Evolutionary conservation across 306 rosid genomes (phyloP).

Genomic region (Delonix regia): DNA sequence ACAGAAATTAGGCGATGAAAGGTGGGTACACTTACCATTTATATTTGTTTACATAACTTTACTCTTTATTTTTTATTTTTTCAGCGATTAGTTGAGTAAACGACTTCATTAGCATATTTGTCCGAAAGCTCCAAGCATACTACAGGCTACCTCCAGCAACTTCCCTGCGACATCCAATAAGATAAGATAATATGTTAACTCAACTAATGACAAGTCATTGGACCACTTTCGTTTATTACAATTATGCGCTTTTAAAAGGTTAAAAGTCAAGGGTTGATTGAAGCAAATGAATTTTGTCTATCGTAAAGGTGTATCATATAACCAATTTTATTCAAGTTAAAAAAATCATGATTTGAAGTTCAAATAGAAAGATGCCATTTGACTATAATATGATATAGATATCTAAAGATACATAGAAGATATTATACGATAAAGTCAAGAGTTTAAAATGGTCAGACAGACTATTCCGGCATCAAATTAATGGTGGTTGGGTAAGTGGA

Average conservation of each 20-base stretch:
- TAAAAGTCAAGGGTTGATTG: conserved; percentile 2
- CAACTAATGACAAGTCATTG: conserved; percentile 37
- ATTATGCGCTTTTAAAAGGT: not conserved
- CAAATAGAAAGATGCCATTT: conserved; percentile 1
- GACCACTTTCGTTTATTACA: conserved; percentile 1
- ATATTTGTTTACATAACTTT: conserved; percentile 47
- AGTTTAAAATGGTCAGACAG: conserved; percentile 29
- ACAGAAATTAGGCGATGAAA: conserved; percentile 5
- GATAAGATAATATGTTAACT: conserved; percentile 44
- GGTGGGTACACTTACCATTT: conserved; percentile 58
- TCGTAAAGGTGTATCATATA: not conserved
- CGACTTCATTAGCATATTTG: conserved; percentile 41
- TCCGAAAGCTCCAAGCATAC: conserved; percentile 63
- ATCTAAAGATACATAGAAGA: not conserved
- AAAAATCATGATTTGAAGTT: conserved; percentile 2
- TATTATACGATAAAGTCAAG: conserved; percentile 23
- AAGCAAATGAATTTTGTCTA: conserved; percentile 9
- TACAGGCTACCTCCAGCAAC: conserved; percentile 67
- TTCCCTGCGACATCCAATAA: conserved; percentile 61
- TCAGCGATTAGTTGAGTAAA: conserved; percentile 35
- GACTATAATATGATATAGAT: conserved; percentile 26
- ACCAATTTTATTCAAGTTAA: conserved; percentile 8
- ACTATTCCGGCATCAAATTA: conserved; percentile 29
- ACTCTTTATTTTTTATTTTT: not conserved
- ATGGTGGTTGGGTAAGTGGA: conserved; percentile 39